phyloP scores from a whole-genome alignment of 495 filamentous ascomycete genomes.

The Tuber borchii region DNA sequence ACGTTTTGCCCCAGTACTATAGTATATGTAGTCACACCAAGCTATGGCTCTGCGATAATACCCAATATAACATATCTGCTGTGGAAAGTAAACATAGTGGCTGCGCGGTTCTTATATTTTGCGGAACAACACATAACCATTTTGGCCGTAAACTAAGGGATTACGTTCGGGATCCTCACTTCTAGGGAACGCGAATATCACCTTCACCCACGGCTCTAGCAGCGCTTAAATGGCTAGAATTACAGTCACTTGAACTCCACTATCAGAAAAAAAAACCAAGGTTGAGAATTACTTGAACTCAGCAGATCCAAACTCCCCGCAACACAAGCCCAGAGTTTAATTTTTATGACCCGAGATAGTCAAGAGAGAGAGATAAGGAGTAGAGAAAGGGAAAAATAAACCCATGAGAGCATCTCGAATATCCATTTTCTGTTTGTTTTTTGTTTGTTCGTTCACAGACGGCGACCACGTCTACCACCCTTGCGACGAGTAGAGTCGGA shows the following conservation, averaged over 20 bases:
- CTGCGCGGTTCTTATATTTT: background rate
- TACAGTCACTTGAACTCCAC: background rate
- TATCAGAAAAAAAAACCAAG: background rate
- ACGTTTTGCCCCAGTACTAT: no score
- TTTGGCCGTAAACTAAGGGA: background rate
- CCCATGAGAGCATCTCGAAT: constrained; percentile 14
- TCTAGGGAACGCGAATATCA: background rate
- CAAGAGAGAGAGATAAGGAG: constrained; percentile 11
- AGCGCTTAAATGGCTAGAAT: background rate
- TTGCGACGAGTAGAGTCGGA: constrained; percentile 98
- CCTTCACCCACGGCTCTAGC: background rate
- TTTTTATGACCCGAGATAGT: constrained; percentile 30
- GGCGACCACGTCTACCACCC: constrained; percentile 99
- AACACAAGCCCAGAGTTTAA: constrained; percentile 36
- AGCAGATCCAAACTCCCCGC: constrained; percentile 20
- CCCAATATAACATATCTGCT: background rate
- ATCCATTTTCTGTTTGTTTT: constrained; percentile 13
- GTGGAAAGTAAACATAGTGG: background rate
- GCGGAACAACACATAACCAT: background rate
- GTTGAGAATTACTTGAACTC: constrained; percentile 3
- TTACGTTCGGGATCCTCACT: background rate
- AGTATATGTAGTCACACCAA: background rate
- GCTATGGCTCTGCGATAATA: background rate
- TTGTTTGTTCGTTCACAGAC: constrained; percentile 58
- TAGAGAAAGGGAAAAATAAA: constrained; percentile 14